Conservation (phyloP, 805 yeast genomes). For the Sugiyamaella lignohabitans region DNA sequence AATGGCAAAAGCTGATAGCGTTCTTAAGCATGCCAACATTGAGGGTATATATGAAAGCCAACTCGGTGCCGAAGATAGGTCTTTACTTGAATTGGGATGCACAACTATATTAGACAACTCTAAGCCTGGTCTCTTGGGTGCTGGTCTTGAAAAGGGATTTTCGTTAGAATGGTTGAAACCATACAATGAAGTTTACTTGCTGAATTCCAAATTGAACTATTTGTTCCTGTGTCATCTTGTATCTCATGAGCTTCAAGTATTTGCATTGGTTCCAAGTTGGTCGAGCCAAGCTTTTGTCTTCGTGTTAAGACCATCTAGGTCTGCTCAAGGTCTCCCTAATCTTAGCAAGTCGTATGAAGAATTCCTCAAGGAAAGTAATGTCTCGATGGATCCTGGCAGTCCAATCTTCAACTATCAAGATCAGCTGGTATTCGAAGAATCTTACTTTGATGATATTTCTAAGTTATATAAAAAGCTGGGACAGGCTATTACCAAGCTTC, state of each 20-base stretch:
- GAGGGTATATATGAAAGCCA: conserved; percentile 73
- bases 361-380: conserved; percentile 20
- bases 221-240: conserved; percentile 62
- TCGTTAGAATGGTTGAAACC: conserved; percentile 44
- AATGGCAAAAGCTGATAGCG: conserved; percentile 48
- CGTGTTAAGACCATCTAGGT: conserved; percentile 60
- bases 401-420: conserved; percentile 40
- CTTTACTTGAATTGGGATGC: conserved; percentile 71
- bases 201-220: conserved; percentile 48
- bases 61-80: conserved; percentile 60
- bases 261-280: conserved; percentile 61
- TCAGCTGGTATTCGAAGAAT: conserved; percentile 47
- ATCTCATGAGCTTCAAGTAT: conserved; percentile 71
- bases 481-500: conserved; percentile 45
- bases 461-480: conserved; percentile 56
- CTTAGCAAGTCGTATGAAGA: conserved; percentile 45
- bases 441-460: conserved; percentile 47
- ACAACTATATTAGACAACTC: conserved; percentile 62
- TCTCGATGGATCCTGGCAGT: not conserved
- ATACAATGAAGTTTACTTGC: conserved; percentile 44
- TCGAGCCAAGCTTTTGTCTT: conserved; percentile 44
- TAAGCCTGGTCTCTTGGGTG: conserved; percentile 76
- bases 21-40: conserved; percentile 56
- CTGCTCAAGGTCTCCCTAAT: conserved; percentile 59
- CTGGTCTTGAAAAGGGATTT: conserved; percentile 82